Conservation (phyloP, 352 stramenopile species). For the Phytophthora palmivora region DNA sequence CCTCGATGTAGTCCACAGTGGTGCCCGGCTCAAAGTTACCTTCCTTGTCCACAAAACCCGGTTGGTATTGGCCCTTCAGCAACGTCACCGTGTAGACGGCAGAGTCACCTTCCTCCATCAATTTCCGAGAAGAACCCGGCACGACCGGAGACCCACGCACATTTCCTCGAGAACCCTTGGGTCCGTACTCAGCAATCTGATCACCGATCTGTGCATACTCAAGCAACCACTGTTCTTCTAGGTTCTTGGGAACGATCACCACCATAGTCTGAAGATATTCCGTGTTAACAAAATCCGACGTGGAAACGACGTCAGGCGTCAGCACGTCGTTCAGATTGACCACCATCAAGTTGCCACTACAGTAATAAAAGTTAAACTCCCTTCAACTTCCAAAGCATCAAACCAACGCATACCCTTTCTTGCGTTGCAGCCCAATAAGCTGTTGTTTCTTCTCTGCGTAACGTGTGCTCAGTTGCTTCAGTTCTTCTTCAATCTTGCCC, state of each 20-base stretch:
- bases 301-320: slow-evolving; percentile 89
- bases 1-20: slow-evolving; percentile 95
- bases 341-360: slow-evolving; percentile 93
- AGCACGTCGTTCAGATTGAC: slow-evolving; percentile 96
- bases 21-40: slow-evolving; percentile 92
- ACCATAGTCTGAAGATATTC: slow-evolving; percentile 98
- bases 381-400: not conserved
- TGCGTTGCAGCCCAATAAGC: slow-evolving; percentile 91
- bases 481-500: slow-evolving; percentile 97
- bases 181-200: slow-evolving; percentile 91
- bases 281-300: slow-evolving; percentile 94
- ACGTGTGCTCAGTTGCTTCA: slow-evolving; percentile 94
- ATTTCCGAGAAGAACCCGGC: slow-evolving; percentile 89
- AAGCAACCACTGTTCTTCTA: slow-evolving; percentile 90
- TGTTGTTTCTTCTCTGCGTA: slow-evolving; percentile 96
- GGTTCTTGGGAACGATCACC: slow-evolving; percentile 93
- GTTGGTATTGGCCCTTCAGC: slow-evolving; percentile 94
- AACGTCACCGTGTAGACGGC: slow-evolving; percentile 96
- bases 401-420: slow-evolving; percentile 77
- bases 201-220: slow-evolving; percentile 90
- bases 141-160: slow-evolving; percentile 96
- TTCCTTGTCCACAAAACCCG: slow-evolving; percentile 85
- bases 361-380: slow-evolving; percentile 9
- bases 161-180: slow-evolving; percentile 90
- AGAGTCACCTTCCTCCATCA: slow-evolving; percentile 94